Percentiles rank a stretch among this genome's conserved stretches.
phyloP scores from a whole-genome alignment of 495 filamentous ascomycete genomes.

The Hyaloscypha bicolor region DNA sequence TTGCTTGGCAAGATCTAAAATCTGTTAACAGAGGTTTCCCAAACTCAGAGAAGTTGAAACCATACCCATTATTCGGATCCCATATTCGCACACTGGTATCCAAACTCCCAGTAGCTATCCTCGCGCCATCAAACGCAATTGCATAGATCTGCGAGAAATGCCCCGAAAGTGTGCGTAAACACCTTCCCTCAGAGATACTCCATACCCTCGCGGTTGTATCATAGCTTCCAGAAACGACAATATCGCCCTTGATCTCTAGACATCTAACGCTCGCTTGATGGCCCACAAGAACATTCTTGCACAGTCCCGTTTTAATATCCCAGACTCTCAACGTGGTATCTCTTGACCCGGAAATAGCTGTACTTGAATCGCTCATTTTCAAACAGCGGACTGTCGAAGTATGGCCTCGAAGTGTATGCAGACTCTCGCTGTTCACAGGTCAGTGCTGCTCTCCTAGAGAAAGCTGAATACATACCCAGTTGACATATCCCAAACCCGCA shows the following conservation, averaged over 20 bases:
- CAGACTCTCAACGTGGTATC: conserved; percentile 94
- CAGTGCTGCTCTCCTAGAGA: conserved; percentile 30
- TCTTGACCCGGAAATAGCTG: conserved; percentile 92
- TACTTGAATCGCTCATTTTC: conserved; percentile 93
- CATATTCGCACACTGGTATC: conserved; percentile 97
- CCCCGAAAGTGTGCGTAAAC: conserved; percentile 83
- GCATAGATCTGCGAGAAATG: conserved; percentile 99
- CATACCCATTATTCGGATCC: conserved; percentile 88
- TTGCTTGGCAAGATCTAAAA: conserved; percentile 55
- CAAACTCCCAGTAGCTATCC: conserved; percentile 94
- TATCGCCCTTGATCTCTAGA: conserved; percentile 91
- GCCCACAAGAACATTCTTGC: conserved; percentile 88
- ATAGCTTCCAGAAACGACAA: conserved; percentile 95
- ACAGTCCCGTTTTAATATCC: conserved; percentile 86
- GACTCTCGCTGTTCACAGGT: conserved; percentile 50
- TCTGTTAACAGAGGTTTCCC: conserved; percentile 18
- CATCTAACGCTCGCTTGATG: conserved; percentile 97
- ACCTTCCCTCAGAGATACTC: conserved; percentile 93
- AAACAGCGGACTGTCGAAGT: conserved; percentile 96
- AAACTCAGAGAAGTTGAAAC: conserved; percentile 14
- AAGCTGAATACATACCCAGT: conserved; percentile 71
- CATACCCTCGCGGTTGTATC: conserved; percentile 96
- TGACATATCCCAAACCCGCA: conserved; percentile 95
- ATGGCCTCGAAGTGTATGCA: conserved; percentile 89
- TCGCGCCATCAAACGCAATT: conserved; percentile 90